Conservation (phyloP, 495 filamentous ascomycete genomes). For the Wilcoxina mikolae region DNA sequence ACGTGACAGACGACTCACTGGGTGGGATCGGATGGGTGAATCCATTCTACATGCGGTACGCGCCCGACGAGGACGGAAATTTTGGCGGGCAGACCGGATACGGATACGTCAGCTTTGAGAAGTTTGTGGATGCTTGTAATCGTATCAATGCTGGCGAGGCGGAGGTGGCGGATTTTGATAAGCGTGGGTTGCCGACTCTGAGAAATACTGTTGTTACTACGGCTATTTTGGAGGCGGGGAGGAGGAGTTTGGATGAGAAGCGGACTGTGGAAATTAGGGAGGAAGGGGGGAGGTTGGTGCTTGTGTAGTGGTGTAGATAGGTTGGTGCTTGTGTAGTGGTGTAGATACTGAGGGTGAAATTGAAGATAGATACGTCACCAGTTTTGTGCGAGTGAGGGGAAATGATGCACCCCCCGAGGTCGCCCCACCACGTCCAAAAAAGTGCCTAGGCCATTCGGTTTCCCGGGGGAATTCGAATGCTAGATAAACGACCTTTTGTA, state of each 20-base stretch:
- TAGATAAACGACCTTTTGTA: too few species aligned
- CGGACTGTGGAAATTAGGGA: constrained; percentile 58
- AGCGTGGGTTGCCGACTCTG: constrained; percentile 66
- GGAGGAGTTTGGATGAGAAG: constrained; percentile 65
- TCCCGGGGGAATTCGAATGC: too few species aligned
- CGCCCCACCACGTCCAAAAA: too few species aligned
- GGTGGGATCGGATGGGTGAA: constrained; percentile 69
- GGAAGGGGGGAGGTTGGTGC: constrained; percentile 48
- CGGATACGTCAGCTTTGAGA: constrained; percentile 87
- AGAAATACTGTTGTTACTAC: constrained; percentile 81
- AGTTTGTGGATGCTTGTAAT: constrained; percentile 79
- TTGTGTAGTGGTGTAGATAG: constrained; percentile 40
- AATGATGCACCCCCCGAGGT: too few species aligned
- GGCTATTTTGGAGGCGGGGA: constrained; percentile 76
- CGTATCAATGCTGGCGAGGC: constrained; percentile 57
- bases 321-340: constrained; percentile 50
- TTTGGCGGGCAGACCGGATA: constrained; percentile 85
- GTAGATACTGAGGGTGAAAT: too few species aligned
- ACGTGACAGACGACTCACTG: constrained; percentile 66
- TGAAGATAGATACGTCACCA: too few species aligned
- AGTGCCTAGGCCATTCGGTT: too few species aligned
- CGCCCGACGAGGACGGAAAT: constrained; percentile 88
- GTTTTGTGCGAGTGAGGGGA: too few species aligned
- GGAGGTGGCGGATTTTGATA: constrained; percentile 60
- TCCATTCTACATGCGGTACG: constrained; percentile 95